A percentile compares a stretch with the other conserved stretches of the same genome.
phyloP scores from a whole-genome alignment of 768 basidiomycete genomes.

The Filobasidium wieringae region DNA sequence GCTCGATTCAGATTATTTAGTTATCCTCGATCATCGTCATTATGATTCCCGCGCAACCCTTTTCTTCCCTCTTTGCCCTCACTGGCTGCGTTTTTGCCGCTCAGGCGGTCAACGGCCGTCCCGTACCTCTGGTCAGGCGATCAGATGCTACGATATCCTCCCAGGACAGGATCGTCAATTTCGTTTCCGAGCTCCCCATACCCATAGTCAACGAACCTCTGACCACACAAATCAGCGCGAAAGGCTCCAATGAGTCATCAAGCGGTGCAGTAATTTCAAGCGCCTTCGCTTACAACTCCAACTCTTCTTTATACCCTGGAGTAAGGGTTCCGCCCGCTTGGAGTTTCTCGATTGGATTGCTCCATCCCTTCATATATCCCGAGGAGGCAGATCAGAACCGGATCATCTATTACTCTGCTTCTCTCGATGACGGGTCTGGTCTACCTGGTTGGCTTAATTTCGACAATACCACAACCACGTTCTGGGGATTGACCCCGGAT shows the following conservation, averaged over 20 bases:
- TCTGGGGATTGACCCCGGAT: constrained; percentile 63
- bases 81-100: too few species aligned
- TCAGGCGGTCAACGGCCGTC: not conserved
- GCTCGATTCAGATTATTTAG: too few species aligned
- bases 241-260: not conserved
- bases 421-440: constrained; percentile 54
- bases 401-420: constrained; percentile 35
- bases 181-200: too few species aligned
- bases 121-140: not conserved
- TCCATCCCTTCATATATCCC: constrained; percentile 54
- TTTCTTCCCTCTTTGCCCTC: too few species aligned
- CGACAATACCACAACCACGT: constrained; percentile 54
- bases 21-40: too few species aligned
- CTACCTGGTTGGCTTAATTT: constrained; percentile 69
- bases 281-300: constrained; percentile 49
- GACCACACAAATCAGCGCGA: not conserved
- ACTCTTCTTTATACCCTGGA: constrained; percentile 43
- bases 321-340: constrained; percentile 66
- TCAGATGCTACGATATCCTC: too few species aligned
- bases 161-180: too few species aligned
- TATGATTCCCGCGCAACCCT: too few species aligned
- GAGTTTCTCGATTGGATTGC: constrained; percentile 76
- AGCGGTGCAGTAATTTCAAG: constrained; percentile 48
- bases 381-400: constrained; percentile 33
- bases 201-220: constrained; percentile 2